Conservation (phyloP, 2,329 filamentous ascomycete genomes). For the Bipolaris zeicola region DNA sequence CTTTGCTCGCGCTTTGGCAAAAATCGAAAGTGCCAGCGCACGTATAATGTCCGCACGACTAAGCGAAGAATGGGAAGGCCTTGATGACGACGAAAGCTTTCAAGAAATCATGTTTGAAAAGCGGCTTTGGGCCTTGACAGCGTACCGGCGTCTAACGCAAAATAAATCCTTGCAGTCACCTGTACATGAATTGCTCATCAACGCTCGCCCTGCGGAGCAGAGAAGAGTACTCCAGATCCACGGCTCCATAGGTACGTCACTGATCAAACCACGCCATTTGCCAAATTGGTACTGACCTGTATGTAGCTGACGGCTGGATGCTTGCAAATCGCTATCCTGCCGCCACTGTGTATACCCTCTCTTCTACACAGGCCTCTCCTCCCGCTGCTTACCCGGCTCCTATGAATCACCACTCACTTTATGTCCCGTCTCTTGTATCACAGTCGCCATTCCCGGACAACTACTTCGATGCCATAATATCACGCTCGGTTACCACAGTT, state of each 20-base stretch:
- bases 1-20: slow-evolving; percentile 31
- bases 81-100: slow-evolving; percentile 34
- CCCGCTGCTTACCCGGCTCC: slow-evolving; percentile 34
- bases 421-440: slow-evolving; percentile 28
- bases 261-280: not conserved
- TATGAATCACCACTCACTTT: slow-evolving; percentile 36
- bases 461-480: slow-evolving; percentile 36
- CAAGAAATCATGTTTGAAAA: slow-evolving; percentile 37
- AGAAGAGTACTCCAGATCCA: slow-evolving; percentile 32
- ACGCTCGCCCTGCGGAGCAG: slow-evolving; percentile 29
- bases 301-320: slow-evolving; percentile 35
- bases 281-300: slow-evolving; percentile 4
- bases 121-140: slow-evolving; percentile 35
- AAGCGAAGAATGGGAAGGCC: slow-evolving; percentile 37
- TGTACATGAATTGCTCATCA: slow-evolving; percentile 30
- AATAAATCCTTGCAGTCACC: slow-evolving; percentile 36
- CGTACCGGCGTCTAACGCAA: slow-evolving; percentile 35
- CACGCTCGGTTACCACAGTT: slow-evolving; percentile 29
- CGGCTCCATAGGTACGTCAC: slow-evolving; percentile 28
- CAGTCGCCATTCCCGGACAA: slow-evolving; percentile 32
- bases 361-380: slow-evolving; percentile 25
- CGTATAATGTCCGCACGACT: slow-evolving; percentile 33
- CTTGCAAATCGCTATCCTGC: slow-evolving; percentile 34
- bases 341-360: slow-evolving; percentile 33
- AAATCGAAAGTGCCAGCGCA: slow-evolving; percentile 34